Evolutionary conservation across 164 flowering plant genomes (phyloP).

Genomic region (Chloranthus sessilifolius): DNA sequence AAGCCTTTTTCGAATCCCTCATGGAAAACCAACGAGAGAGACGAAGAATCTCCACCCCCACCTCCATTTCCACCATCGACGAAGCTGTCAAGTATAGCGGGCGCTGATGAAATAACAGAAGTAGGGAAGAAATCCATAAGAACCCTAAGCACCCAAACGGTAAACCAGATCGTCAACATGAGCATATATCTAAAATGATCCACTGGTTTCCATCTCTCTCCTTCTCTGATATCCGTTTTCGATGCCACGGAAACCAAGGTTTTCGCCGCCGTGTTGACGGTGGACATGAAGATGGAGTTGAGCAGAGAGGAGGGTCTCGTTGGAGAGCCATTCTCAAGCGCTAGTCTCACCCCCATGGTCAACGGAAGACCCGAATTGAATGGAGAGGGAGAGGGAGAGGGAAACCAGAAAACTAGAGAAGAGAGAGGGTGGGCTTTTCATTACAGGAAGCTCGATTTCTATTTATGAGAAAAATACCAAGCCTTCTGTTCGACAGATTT

Average conservation of each 20-base stretch:
- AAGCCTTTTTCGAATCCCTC: slow-evolving; percentile 14
- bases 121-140: slow-evolving; percentile 43
- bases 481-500: too few species aligned
- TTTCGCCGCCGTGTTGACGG: slow-evolving; percentile 42
- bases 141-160: slow-evolving; percentile 46
- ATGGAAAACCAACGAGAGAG: slow-evolving; percentile 24
- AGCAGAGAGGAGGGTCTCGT: slow-evolving; percentile 29
- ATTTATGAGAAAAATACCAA: too few species aligned
- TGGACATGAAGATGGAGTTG: slow-evolving; percentile 44
- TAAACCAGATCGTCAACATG: slow-evolving; percentile 44
- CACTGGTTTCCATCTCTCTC: slow-evolving; percentile 28
- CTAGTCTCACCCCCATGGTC: slow-evolving; percentile 8
- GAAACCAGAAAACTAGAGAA: too few species aligned
- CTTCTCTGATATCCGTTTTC: slow-evolving; percentile 4
- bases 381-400: neutral
- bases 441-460: too few species aligned
- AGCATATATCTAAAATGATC: slow-evolving; percentile 43
- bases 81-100: slow-evolving; percentile 12
- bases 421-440: too few species aligned
- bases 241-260: slow-evolving; percentile 32
- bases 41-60: too few species aligned
- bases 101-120: slow-evolving; percentile 16
- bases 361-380: too few species aligned
- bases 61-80: slow-evolving; percentile 3
- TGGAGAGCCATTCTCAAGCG: neutral